phyloP scores from a whole-genome alignment of 2,329 filamentous ascomycete genomes.

The Fusarium caatingaense region DNA sequence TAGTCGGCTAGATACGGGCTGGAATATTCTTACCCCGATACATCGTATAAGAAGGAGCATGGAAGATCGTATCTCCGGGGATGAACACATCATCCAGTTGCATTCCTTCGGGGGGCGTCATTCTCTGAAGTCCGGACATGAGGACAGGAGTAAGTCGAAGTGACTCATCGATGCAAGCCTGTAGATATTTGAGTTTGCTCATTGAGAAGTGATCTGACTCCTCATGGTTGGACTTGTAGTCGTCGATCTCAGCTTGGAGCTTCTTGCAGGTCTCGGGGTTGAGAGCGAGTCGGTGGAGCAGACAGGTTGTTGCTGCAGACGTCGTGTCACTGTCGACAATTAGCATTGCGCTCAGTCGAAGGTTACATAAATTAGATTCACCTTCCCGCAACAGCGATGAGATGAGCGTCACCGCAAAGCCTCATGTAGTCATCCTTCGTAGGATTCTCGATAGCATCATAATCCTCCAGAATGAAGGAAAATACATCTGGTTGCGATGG shows the following conservation, averaged over 20 bases:
- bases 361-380: too few relatives aligned
- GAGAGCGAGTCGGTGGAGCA: slow-evolving; percentile 10
- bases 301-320: slow-evolving; percentile 10
- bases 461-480: slow-evolving; percentile 13
- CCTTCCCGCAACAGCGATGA: neutral
- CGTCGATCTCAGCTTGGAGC: slow-evolving; percentile 21
- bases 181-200: slow-evolving; percentile 21
- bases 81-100: slow-evolving; percentile 10
- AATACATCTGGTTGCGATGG: slow-evolving; percentile 18
- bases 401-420: neutral
- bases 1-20: neutral
- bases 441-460: neutral
- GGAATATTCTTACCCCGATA: slow-evolving; percentile 13
- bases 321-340: slow-evolving; percentile 25
- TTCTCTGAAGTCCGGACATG: slow-evolving; percentile 11
- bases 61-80: slow-evolving; percentile 6
- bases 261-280: neutral
- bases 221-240: neutral
- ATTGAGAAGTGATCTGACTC: neutral
- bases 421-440: neutral
- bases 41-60: slow-evolving; percentile 9
- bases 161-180: slow-evolving; percentile 36
- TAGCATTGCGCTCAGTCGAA: accelerated
- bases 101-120: slow-evolving; percentile 15
- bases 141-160: slow-evolving; percentile 32